These are phyloP conservation scores for Beauveria pseudobassiana DNA, from an alignment of 2,329 filamentous ascomycete species.

Conservation along the genomic window DNA sequence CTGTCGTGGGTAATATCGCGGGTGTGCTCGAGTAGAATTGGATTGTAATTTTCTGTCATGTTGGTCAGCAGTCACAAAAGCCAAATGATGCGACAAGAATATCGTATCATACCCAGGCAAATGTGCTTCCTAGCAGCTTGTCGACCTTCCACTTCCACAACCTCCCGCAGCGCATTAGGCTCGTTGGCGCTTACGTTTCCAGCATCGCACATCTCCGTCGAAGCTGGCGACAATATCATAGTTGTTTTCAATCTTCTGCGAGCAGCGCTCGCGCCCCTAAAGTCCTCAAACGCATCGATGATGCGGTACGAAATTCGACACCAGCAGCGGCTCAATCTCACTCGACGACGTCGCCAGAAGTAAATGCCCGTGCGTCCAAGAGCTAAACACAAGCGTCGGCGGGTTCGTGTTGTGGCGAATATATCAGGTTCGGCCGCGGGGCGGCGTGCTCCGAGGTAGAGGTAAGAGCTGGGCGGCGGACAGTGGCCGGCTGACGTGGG, in stretches of 20 bases:
- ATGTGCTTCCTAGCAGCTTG: conserved; percentile 79
- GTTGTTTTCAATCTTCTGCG: conserved; percentile 77
- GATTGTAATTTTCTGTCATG: conserved; percentile 32
- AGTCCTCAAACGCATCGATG: conserved; percentile 89
- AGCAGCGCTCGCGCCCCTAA: conserved; percentile 81
- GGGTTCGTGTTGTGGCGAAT: conserved; percentile 77
- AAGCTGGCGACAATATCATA: conserved; percentile 94
- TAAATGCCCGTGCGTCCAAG: conserved; percentile 76
- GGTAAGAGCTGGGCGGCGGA: conserved; percentile 70
- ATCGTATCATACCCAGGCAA: conserved; percentile 55
- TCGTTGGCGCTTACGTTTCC: conserved; percentile 84
- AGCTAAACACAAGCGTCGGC: conserved; percentile 83
- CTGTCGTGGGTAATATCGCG: conserved; percentile 36
- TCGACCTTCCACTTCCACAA: conserved; percentile 92
- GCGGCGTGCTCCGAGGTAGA: conserved; percentile 77
- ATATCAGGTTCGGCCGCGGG: conserved; percentile 79
- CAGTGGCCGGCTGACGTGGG: conserved; percentile 76
- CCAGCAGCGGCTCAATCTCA: conserved; percentile 82
- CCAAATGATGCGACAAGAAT: background rate
- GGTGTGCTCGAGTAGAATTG: conserved; percentile 30
- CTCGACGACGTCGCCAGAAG: conserved; percentile 76
- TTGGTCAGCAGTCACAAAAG: background rate
- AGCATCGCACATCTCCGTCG: conserved; percentile 91
- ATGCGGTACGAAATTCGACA: conserved; percentile 89
- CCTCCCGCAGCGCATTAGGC: conserved; percentile 82